A percentile compares a stretch with the other conserved stretches of the same genome.
Evolutionary conservation across 139 green algal genomes (phyloP).

Genomic region (Chlamydomonas schloesseri): DNA sequence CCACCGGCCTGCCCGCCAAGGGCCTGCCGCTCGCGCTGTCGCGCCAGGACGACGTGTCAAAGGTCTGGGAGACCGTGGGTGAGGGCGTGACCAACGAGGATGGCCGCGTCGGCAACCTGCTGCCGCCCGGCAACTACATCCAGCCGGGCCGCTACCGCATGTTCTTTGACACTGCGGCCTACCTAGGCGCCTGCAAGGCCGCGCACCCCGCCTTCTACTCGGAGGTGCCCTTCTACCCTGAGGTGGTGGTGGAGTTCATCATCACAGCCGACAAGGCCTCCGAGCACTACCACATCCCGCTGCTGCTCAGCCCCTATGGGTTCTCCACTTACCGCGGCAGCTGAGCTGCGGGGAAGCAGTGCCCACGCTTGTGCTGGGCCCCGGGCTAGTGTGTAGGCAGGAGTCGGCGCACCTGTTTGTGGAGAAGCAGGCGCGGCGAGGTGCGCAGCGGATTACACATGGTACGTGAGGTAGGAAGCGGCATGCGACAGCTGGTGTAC

Average conservation of each 20-base stretch:
- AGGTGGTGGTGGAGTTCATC: slow-evolving; percentile 81
- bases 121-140: slow-evolving; percentile 70
- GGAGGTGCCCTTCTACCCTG: slow-evolving; percentile 85
- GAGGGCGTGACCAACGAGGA: slow-evolving; percentile 82
- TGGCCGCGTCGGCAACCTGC: slow-evolving; percentile 72
- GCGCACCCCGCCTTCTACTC: slow-evolving; percentile 65
- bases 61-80: slow-evolving; percentile 66
- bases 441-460: too few species aligned
- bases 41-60: slow-evolving; percentile 52
- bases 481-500: too few species aligned
- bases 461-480: too few species aligned
- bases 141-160: slow-evolving; percentile 85
- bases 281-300: slow-evolving; percentile 96
- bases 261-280: slow-evolving; percentile 64
- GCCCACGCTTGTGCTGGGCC: too few species aligned
- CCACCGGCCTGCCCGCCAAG: slow-evolving; percentile 81
- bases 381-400: too few species aligned
- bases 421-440: too few species aligned
- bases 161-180: slow-evolving; percentile 82
- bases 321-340: slow-evolving; percentile 95
- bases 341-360: slow-evolving; percentile 57
- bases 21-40: slow-evolving; percentile 81
- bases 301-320: slow-evolving; percentile 94
- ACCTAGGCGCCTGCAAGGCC: slow-evolving; percentile 71
- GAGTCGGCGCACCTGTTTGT: too few species aligned